These are phyloP conservation scores for Agapanthus africanus DNA, from an alignment of 106 monocot species.

Conservation along the genomic window DNA sequence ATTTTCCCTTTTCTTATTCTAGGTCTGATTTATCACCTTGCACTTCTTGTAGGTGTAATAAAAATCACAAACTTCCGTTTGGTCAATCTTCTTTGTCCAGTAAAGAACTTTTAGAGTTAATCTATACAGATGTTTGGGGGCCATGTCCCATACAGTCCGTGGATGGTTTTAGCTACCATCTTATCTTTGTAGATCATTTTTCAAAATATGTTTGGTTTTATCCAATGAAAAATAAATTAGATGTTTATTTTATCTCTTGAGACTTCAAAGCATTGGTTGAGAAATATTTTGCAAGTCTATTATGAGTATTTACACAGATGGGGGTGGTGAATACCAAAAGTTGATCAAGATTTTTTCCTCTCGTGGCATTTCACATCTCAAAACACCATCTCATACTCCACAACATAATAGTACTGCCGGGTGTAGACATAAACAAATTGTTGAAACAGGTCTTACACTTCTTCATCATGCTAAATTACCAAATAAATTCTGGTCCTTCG, in stretches of 20 bases:
- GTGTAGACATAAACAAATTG: neutral
- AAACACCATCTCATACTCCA: neutral
- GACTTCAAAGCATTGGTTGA: neutral
- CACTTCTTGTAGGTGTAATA: conserved; percentile 1
- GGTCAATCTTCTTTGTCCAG: neutral
- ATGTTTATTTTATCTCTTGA: neutral
- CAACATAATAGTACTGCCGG: conserved; percentile 1
- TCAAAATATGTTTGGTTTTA: conserved; percentile 6
- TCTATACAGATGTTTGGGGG: neutral
- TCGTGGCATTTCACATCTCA: no score
- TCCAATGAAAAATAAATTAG: conserved; percentile 1
- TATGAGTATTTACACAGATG: neutral
- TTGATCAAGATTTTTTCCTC: no score
- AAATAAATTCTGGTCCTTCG: neutral
- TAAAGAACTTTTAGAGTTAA: neutral
- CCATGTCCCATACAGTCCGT: neutral
- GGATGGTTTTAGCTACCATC: conserved; percentile 1
- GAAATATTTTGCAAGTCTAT: neutral
- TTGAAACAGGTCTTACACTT: conserved; percentile 3
- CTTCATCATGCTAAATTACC: neutral
- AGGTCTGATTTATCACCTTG: neutral
- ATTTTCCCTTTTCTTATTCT: neutral
- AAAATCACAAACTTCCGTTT: conserved; percentile 6
- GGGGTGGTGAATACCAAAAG: neutral
- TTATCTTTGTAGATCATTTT: neutral